Conservation (phyloP, 768 basidiomycete genomes). For the Dioszegia crocea region DNA sequence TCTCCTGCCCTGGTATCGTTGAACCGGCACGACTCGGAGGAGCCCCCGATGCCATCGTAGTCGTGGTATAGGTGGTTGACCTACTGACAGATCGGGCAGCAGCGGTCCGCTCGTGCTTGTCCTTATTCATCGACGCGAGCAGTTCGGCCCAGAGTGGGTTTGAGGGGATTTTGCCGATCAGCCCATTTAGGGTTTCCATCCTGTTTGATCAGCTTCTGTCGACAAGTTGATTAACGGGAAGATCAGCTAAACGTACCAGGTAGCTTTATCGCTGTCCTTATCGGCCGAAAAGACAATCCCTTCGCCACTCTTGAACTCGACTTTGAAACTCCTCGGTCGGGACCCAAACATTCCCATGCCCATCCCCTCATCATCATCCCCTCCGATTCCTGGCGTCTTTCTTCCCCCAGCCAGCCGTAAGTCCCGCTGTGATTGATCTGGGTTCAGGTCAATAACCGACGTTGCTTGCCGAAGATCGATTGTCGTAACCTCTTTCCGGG, state of each 20-base stretch:
- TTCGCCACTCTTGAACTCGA: constrained; percentile 66
- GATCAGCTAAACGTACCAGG: constrained; percentile 61
- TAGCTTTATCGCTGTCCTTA: constrained; percentile 75
- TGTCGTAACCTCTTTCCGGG: constrained; percentile 81
- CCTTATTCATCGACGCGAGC: constrained; percentile 24
- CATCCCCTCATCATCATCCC: constrained; percentile 28
- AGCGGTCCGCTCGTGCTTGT: neutral
- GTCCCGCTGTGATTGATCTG: constrained; percentile 13
- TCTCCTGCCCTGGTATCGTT: neutral
- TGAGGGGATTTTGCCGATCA: constrained; percentile 84
- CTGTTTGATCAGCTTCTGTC: constrained; percentile 52
- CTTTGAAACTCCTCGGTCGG: constrained; percentile 62
- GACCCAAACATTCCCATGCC: constrained; percentile 14
- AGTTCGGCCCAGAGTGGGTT: constrained; percentile 92
- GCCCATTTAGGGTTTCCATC: constrained; percentile 75
- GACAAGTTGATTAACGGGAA: no score
- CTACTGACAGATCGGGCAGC: constrained; percentile 7
- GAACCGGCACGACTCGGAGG: no score
- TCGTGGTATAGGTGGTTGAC: neutral
- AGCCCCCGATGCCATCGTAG: neutral
- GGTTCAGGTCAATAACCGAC: constrained; percentile 69
- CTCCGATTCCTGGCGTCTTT: neutral
- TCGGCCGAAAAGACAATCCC: constrained; percentile 89
- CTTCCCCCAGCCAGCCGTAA: constrained; percentile 4
- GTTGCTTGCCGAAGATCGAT: constrained; percentile 83